A percentile compares a stretch with the other conserved stretches of the same genome.
Evolutionary conservation across 2,329 filamentous ascomycete genomes (phyloP).

Genomic region (Fusarium nisikadoi): DNA sequence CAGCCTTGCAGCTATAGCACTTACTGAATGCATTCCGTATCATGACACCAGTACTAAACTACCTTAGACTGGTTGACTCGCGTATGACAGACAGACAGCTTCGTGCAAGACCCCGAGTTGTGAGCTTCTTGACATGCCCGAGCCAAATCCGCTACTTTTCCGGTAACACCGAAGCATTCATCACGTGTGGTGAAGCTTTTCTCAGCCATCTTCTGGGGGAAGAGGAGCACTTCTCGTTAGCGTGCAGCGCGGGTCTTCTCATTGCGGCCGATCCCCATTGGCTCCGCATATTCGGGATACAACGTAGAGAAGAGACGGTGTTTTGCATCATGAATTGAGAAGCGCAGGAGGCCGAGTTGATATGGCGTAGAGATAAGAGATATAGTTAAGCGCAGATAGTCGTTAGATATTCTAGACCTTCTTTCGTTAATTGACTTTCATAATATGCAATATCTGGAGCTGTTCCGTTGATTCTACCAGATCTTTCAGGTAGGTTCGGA

Average conservation of each 20-base stretch:
- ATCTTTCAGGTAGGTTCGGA: conserved; percentile 25
- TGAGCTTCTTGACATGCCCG: neutral
- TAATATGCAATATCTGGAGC: neutral
- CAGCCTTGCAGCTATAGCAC: neutral
- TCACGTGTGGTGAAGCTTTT: conserved; percentile 34
- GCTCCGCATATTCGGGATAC: conserved; percentile 20
- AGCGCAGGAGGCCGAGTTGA: neutral
- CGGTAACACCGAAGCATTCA: conserved; percentile 22
- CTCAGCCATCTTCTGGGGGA: conserved; percentile 25
- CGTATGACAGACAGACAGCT: neutral
- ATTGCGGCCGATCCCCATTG: conserved; percentile 27
- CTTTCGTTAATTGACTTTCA: neutral
- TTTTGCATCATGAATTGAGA: neutral
- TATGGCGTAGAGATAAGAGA: no score
- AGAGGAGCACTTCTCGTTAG: conserved; percentile 9
- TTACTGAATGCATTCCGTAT: neutral
- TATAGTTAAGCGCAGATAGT: neutral
- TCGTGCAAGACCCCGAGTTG: neutral
- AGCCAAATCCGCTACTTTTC: conserved; percentile 20
- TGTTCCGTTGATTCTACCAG: conserved; percentile 11
- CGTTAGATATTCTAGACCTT: neutral
- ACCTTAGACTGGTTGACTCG: neutral
- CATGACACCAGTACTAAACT: conserved; percentile 1
- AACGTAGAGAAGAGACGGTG: neutral
- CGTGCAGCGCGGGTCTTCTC: conserved; percentile 19